Conservation (phyloP, 495 filamentous ascomycete genomes). For the Trichoderma parareesei region DNA sequence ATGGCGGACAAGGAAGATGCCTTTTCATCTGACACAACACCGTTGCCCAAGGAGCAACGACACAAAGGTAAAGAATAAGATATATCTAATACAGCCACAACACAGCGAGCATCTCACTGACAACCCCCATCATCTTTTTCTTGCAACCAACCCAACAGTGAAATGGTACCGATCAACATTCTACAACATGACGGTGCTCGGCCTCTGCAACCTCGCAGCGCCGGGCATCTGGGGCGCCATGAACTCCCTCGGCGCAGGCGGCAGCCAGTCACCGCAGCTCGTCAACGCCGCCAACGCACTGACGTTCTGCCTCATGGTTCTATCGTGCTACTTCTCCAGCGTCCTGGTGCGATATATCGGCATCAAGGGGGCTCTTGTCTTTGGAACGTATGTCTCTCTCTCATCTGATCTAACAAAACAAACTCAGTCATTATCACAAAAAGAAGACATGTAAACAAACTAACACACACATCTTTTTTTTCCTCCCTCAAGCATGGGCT, state of each 20-base stretch:
- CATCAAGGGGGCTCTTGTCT: conserved; percentile 55
- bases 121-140: neutral
- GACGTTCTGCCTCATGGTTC: conserved; percentile 58
- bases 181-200: conserved; percentile 56
- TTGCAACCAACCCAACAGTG: conserved; percentile 26
- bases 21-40: conserved; percentile 1
- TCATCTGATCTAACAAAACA: neutral
- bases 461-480: too few species aligned
- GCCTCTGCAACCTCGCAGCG: conserved; percentile 53
- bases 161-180: conserved; percentile 58
- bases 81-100: too few species aligned
- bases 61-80: conserved; percentile 15
- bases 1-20: neutral
- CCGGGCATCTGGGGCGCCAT: conserved; percentile 64
- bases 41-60: conserved; percentile 20
- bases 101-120: neutral
- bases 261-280: conserved; percentile 52
- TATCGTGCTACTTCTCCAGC: conserved; percentile 51
- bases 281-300: conserved; percentile 64
- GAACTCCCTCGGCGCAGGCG: conserved; percentile 62
- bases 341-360: conserved; percentile 50
- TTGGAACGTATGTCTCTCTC: conserved; percentile 42
- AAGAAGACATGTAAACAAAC: neutral
- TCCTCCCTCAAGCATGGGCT: conserved; percentile 39
- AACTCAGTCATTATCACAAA: too few species aligned